phyloP scores from a whole-genome alignment of 2,329 filamentous ascomycete genomes.

The Lasiodiplodia sp. region DNA sequence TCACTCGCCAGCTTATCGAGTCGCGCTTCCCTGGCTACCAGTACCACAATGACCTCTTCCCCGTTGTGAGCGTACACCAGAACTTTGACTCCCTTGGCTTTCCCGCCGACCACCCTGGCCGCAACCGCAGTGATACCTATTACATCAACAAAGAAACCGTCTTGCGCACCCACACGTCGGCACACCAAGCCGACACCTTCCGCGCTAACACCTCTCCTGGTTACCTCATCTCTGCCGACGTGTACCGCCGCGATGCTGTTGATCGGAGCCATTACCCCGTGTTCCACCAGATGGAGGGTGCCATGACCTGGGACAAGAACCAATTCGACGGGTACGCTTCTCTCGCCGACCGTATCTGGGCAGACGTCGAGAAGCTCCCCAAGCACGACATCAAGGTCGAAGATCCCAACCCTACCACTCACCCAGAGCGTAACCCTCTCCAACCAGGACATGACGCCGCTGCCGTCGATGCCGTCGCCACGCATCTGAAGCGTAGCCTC shows the following conservation, averaged over 20 bases:
- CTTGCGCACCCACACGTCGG: slow-evolving; percentile 90
- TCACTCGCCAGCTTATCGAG: slow-evolving; percentile 92
- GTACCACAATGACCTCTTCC: slow-evolving; percentile 79
- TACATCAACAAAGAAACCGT: slow-evolving; percentile 88
- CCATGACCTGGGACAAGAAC: slow-evolving; percentile 82
- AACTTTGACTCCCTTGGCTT: slow-evolving; percentile 99
- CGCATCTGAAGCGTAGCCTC: slow-evolving; percentile 86
- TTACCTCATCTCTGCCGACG: slow-evolving; percentile 91
- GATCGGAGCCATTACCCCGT: slow-evolving; percentile 95
- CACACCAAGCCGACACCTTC: slow-evolving; percentile 88
- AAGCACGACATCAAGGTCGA: slow-evolving; percentile 78
- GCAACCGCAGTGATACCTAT: slow-evolving; percentile 90
- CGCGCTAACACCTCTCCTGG: slow-evolving; percentile 74
- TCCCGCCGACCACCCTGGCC: slow-evolving; percentile 83
- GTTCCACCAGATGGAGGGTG: slow-evolving; percentile 99
- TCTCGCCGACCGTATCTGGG: slow-evolving; percentile 65
- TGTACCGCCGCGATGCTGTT: slow-evolving; percentile 93
- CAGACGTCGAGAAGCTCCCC: slow-evolving; percentile 75
- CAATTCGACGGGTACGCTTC: slow-evolving; percentile 55
- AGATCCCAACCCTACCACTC: slow-evolving; percentile 80
- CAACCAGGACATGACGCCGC: slow-evolving; percentile 76
- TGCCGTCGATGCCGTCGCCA: slow-evolving; percentile 82
- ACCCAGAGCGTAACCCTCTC: slow-evolving; percentile 81
- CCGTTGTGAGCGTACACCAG: slow-evolving; percentile 81
- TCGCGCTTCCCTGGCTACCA: slow-evolving; percentile 82